Conservation (phyloP, 2,329 filamentous ascomycete genomes). For the Aspergillus alliaceus region DNA sequence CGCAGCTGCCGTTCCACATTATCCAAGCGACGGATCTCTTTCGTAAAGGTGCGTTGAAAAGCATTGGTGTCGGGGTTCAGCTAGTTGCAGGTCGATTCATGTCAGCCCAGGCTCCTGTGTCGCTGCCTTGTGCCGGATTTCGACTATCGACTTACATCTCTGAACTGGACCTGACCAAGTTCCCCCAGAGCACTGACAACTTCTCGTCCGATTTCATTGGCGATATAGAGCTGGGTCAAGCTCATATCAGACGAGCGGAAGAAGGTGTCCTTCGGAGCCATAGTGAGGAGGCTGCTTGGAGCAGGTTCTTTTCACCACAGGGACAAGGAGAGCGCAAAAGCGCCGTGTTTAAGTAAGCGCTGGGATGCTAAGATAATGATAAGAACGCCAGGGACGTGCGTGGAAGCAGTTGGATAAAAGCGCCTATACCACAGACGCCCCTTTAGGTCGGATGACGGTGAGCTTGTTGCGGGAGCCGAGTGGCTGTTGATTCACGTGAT, state of each 20-base stretch:
- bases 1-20: conserved; percentile 97
- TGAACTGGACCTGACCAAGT: conserved; percentile 93
- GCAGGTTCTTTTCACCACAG: conserved; percentile 23
- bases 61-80: conserved; percentile 90
- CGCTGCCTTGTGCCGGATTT: background rate
- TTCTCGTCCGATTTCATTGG: conserved; percentile 97
- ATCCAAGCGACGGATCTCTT: conserved; percentile 94
- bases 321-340: conserved; percentile 6
- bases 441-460: background rate
- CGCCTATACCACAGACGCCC: background rate
- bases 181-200: conserved; percentile 95
- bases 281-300: conserved; percentile 38
- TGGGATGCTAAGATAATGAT: background rate
- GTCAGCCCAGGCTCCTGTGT: conserved; percentile 16
- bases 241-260: conserved; percentile 99
- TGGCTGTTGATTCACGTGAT: conserved; percentile 23
- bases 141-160: conserved; percentile 69
- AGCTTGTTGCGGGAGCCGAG: conserved; percentile 11
- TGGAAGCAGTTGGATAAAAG: background rate
- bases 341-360: background rate
- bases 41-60: conserved; percentile 96
- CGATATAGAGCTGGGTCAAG: conserved; percentile 99
- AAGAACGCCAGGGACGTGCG: conserved; percentile 1
- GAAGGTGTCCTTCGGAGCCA: conserved; percentile 81
- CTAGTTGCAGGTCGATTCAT: conserved; percentile 47